Conservation (phyloP, 768 basidiomycete genomes). For the Ephemerocybe angulata region DNA sequence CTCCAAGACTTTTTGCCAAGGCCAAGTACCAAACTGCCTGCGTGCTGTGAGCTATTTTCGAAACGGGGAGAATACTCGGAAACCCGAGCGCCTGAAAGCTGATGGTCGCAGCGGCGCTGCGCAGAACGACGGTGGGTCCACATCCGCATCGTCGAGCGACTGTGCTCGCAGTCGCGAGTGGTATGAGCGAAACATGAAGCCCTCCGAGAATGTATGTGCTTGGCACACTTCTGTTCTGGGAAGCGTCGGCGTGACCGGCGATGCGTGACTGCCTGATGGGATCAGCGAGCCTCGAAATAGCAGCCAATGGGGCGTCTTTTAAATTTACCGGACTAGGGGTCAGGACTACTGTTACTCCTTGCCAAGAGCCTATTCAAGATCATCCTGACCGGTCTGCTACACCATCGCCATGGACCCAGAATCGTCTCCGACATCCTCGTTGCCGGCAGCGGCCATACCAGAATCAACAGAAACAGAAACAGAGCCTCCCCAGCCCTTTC, state of each 20-base stretch:
- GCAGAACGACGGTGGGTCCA: too few relatives aligned
- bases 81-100: too few relatives aligned
- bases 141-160: too few relatives aligned
- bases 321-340: slow-evolving; percentile 16
- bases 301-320: slow-evolving; percentile 20
- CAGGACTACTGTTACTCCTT: slow-evolving; percentile 10
- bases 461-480: slow-evolving; percentile 2
- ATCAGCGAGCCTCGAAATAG: background rate
- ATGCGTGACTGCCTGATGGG: slow-evolving; percentile 10
- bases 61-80: slow-evolving; percentile 30
- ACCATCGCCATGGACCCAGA: background rate
- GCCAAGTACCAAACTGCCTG: slow-evolving; percentile 20
- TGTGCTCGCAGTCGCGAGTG: too few relatives aligned
- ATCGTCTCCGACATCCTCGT: background rate
- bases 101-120: too few relatives aligned
- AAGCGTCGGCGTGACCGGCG: slow-evolving; percentile 12
- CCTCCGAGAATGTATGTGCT: too few relatives aligned
- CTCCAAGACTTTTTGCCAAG: slow-evolving; percentile 49
- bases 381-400: background rate
- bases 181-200: too few relatives aligned
- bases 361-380: slow-evolving; percentile 6
- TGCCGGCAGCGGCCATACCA: background rate
- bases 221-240: too few relatives aligned
- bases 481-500: background rate
- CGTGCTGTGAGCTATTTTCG: slow-evolving; percentile 38